A percentile compares a stretch with the other conserved stretches of the same genome.
Conservation (phyloP, 169 alveolate genomes). For the Perkinsus olseni region DNA sequence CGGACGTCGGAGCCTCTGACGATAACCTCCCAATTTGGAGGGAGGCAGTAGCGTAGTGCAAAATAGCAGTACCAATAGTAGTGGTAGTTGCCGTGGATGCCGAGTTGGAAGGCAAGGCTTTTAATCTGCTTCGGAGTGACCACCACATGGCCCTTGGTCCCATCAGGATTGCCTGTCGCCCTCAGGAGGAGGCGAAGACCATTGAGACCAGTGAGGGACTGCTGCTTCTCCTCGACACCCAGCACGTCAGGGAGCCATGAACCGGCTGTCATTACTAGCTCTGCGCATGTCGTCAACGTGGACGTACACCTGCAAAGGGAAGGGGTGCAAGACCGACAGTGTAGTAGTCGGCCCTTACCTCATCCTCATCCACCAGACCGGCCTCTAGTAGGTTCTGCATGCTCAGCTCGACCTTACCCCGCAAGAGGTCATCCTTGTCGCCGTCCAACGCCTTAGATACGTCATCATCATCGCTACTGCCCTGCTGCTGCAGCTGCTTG, state of each 20-base stretch:
- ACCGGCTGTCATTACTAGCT: background rate
- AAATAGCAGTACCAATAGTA: constrained; percentile 13
- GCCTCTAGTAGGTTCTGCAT: constrained; percentile 11
- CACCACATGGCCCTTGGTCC: background rate
- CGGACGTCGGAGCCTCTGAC: background rate
- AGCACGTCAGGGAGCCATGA: constrained; percentile 3
- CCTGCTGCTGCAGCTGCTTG: background rate
- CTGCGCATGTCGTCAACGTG: background rate
- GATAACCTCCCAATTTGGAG: constrained; percentile 7
- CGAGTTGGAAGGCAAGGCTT: constrained; percentile 2
- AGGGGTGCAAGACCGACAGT: background rate
- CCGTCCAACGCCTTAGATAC: background rate
- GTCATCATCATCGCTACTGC: background rate
- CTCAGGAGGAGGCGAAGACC: background rate
- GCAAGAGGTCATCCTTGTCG: background rate
- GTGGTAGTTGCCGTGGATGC: constrained; percentile 13
- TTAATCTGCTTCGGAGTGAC: constrained; percentile 8
- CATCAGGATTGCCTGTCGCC: background rate
- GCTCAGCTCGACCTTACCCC: background rate
- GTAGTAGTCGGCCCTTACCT: background rate
- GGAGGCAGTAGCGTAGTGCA: background rate
- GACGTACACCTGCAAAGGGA: background rate
- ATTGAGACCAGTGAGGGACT: background rate
- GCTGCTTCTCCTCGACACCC: background rate
- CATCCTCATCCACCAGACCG: constrained; percentile 3